phyloP scores from a whole-genome alignment of 2,329 filamentous ascomycete genomes.

The Xylariaceae sp. region DNA sequence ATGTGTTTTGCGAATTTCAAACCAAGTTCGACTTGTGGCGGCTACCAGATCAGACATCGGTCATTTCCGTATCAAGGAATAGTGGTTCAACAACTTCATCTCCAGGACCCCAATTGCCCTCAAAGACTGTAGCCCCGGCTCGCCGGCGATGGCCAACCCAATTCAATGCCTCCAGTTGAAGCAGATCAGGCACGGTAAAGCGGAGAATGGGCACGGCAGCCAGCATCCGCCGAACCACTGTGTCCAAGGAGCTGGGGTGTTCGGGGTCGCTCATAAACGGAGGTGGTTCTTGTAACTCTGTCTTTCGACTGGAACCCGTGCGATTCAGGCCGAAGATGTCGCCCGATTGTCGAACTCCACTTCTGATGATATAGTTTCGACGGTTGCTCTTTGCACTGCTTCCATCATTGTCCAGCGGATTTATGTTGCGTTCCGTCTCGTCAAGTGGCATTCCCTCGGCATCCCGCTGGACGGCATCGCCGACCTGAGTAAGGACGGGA shows the following conservation, averaged over 20 bases:
- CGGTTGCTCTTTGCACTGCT: constrained; percentile 15
- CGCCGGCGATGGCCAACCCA: constrained; percentile 76
- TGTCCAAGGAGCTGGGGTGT: constrained; percentile 72
- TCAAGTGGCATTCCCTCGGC: constrained; percentile 62
- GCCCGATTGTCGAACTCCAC: constrained; percentile 30
- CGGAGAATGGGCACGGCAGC: constrained; percentile 65
- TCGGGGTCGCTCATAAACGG: constrained; percentile 78
- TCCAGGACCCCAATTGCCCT: constrained; percentile 91
- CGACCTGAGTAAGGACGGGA: constrained; percentile 76
- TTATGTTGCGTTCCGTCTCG: constrained; percentile 35
- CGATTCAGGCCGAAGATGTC: constrained; percentile 44
- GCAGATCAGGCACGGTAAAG: constrained; percentile 67
- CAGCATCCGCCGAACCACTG: constrained; percentile 84
- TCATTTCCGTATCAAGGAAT: constrained; percentile 53
- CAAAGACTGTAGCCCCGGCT: constrained; percentile 88
- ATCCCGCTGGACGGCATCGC: constrained; percentile 66
- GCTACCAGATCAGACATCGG: constrained; percentile 42
- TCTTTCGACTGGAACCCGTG: constrained; percentile 44
- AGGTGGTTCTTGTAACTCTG: constrained; percentile 59
- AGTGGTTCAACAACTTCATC: constrained; percentile 39
- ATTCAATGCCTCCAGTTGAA: constrained; percentile 65
- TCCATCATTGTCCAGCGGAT: constrained; percentile 30
- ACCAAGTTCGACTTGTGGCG: constrained; percentile 18
- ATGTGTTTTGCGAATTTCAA: constrained; percentile 21
- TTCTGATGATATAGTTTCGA: constrained; percentile 26